Percentiles rank a stretch among this genome's conserved stretches.
These are phyloP conservation scores for Tinospora cordifolia DNA, from an alignment of 164 flowering plant genomes.

Conservation along the genomic window DNA sequence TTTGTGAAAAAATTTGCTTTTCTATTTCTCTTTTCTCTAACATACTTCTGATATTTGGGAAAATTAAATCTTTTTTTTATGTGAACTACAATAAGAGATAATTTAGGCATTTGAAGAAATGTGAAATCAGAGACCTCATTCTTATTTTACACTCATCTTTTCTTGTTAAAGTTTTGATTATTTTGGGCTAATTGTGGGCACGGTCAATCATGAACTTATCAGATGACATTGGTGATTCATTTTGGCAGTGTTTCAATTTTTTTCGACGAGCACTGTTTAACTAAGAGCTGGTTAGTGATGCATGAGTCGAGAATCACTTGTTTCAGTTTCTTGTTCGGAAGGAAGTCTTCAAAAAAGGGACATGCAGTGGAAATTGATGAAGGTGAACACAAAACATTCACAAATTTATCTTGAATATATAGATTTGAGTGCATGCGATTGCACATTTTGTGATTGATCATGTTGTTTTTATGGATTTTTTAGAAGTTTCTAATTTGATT, in stretches of 20 bases:
- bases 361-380: conserved; percentile 33
- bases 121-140: too few relatives aligned
- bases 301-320: conserved; percentile 44
- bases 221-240: conserved; percentile 9
- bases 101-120: neutral
- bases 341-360: conserved; percentile 17
- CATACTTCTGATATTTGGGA: neutral
- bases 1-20: neutral
- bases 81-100: too few relatives aligned
- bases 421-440: too few relatives aligned
- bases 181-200: neutral
- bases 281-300: conserved; percentile 14
- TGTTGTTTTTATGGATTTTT: neutral
- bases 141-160: neutral
- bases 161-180: too few relatives aligned
- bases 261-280: conserved; percentile 10
- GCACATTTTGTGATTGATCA: too few relatives aligned
- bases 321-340: conserved; percentile 35
- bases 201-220: neutral
- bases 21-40: neutral
- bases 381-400: conserved; percentile 27
- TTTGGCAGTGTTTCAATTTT: conserved; percentile 9
- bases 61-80: too few relatives aligned
- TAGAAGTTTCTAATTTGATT: conserved; percentile 12
- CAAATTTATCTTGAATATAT: neutral